phyloP scores from a whole-genome alignment of 306 rosid species.

The Acacia confusa region DNA sequence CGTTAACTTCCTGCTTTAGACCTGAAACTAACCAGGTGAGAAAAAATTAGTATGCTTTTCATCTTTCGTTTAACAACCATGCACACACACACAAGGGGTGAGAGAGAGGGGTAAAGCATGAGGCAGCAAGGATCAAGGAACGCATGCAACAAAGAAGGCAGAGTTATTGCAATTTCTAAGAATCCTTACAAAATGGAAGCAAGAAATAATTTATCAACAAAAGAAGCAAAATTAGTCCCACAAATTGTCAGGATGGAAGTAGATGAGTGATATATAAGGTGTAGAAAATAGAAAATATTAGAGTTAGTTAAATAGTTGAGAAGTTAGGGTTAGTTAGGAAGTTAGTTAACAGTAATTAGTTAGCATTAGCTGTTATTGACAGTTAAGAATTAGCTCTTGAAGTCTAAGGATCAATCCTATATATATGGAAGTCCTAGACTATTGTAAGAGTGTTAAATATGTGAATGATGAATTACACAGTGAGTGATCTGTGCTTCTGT shows the following conservation, averaged over 20 bases:
- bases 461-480: no score
- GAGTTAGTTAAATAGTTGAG: no score
- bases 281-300: no score
- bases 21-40: constrained; percentile 46
- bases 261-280: no score
- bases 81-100: neutral
- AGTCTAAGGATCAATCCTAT: no score
- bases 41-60: constrained; percentile 10
- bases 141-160: constrained; percentile 25
- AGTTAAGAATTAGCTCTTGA: no score
- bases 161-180: neutral
- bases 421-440: no score
- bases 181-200: neutral
- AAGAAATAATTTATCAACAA: neutral
- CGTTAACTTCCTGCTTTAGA: constrained; percentile 42
- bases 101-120: neutral
- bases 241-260: constrained; percentile 15
- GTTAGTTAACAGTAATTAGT: no score
- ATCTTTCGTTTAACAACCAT: constrained; percentile 7
- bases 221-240: constrained; percentile 8
- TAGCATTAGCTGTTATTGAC: no score
- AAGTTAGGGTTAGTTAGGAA: no score
- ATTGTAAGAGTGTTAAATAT: no score
- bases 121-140: constrained; percentile 22
- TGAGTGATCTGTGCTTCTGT: no score